phyloP scores from a whole-genome alignment of 2,329 filamentous ascomycete species.

The Diaporthe nobilis region DNA sequence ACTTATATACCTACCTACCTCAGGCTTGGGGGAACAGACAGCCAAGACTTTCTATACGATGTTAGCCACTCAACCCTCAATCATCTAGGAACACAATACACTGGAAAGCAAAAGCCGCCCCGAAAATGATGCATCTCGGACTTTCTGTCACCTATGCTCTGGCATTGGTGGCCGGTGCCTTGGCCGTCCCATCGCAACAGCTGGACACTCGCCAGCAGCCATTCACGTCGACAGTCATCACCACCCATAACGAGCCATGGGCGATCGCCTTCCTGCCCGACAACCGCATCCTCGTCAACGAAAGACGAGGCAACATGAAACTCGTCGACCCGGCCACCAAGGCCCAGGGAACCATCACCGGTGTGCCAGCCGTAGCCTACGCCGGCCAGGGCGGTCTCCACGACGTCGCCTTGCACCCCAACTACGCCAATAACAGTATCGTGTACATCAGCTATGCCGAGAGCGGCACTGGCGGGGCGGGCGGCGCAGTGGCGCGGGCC shows the following conservation, averaged over 20 bases:
- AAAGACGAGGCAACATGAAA: conserved; percentile 49
- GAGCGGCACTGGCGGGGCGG: conserved; percentile 43
- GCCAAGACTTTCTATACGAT: neutral
- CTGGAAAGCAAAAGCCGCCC: conserved; percentile 44
- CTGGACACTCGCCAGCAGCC: conserved; percentile 49
- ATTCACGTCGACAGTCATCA: conserved; percentile 45
- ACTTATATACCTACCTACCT: conserved; percentile 25
- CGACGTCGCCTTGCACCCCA: conserved; percentile 53
- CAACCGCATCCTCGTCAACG: conserved; percentile 51
- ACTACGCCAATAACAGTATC: conserved; percentile 50
- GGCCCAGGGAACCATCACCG: conserved; percentile 49
- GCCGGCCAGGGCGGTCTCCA: conserved; percentile 52
- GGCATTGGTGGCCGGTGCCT: conserved; percentile 48
- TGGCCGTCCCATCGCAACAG: conserved; percentile 48
- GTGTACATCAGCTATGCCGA: conserved; percentile 53
- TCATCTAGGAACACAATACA: neutral
- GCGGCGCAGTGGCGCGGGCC: conserved; percentile 51
- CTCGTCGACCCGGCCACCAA: conserved; percentile 50
- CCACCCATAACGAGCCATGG: conserved; percentile 48
- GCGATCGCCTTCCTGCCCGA: conserved; percentile 52
- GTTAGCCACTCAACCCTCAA: neutral
- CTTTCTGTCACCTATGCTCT: conserved; percentile 49
- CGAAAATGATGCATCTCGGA: conserved; percentile 49
- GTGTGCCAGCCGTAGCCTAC: conserved; percentile 51
- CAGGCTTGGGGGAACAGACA: conserved; percentile 2